Percentiles rank a stretch among this genome's conserved stretches.
Evolutionary conservation across 192 early-diverging fungal genomes (phyloP).

Genomic region (Thoreauomyces humboldtii): DNA sequence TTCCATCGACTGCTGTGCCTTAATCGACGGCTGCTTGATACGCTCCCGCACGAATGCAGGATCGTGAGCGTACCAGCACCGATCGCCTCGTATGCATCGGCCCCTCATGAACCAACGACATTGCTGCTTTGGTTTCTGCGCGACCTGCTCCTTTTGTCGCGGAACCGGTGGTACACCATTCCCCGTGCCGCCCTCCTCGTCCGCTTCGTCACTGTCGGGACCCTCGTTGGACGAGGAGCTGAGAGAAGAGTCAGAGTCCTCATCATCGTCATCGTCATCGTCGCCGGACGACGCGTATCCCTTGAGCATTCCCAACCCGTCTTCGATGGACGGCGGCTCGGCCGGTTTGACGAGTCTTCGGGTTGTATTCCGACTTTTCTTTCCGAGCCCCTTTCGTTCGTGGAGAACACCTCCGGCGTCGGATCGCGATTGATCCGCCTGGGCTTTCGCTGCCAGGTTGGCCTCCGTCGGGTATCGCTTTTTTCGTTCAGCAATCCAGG

Average conservation of each 20-base stretch:
- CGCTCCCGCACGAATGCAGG: no score
- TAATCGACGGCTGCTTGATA: no score
- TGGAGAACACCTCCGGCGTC: conserved; percentile 29
- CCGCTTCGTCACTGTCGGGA: no score
- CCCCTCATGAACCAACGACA: no score
- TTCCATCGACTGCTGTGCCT: no score
- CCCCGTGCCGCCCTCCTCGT: no score
- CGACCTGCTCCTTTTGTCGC: no score
- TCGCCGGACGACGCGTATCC: not conserved
- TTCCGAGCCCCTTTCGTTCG: not conserved
- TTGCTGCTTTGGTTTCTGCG: no score
- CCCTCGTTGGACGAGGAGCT: no score
- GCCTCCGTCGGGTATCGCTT: conserved; percentile 72
- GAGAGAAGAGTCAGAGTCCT: not conserved
- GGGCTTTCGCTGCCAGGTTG: conserved; percentile 50
- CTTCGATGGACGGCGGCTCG: not conserved
- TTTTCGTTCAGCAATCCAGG: conserved; percentile 79
- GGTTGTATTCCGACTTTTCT: not conserved
- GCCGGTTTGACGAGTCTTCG: not conserved
- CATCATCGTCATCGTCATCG: not conserved
- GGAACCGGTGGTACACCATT: no score
- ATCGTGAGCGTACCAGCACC: no score
- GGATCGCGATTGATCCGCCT: conserved; percentile 30
- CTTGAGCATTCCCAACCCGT: not conserved
- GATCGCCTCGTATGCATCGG: no score